A percentile compares a stretch with the other conserved stretches of the same genome.
Evolutionary conservation across 495 filamentous ascomycete species (phyloP).

Genomic region (Pseudoneurospora amorphoporcata): DNA sequence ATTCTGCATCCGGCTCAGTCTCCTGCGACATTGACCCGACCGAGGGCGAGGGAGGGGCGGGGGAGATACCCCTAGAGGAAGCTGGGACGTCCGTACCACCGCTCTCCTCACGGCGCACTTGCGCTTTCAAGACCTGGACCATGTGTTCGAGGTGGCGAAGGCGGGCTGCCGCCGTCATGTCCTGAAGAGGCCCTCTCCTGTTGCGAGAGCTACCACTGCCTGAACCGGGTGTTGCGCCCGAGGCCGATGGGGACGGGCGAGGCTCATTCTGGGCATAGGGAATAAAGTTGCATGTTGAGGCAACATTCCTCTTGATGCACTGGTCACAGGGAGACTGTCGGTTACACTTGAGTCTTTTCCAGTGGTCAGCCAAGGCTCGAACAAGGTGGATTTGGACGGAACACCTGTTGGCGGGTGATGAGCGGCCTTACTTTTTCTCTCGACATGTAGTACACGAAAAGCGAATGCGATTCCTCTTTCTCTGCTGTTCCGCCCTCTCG

Average conservation of each 20-base stretch:
- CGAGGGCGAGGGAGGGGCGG: neutral
- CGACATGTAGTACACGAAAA: constrained; percentile 45
- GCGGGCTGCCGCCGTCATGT: constrained; percentile 4
- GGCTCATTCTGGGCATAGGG: constrained; percentile 11
- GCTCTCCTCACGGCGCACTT: constrained; percentile 3
- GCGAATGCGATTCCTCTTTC: constrained; percentile 42
- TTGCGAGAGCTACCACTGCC: constrained; percentile 29
- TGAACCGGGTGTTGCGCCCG: constrained; percentile 27
- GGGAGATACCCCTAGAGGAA: neutral
- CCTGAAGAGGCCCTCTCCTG: neutral
- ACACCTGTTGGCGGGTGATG: neutral
- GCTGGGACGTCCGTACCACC: neutral
- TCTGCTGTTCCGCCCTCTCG: constrained; percentile 10
- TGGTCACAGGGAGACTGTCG: constrained; percentile 41
- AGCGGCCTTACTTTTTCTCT: constrained; percentile 35
- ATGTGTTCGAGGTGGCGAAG: constrained; percentile 44
- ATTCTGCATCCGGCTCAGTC: neutral
- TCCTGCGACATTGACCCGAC: neutral
- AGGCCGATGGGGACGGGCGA: constrained; percentile 16
- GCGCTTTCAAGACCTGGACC: constrained; percentile 35
- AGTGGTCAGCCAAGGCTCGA: neutral
- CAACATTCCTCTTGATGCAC: constrained; percentile 38
- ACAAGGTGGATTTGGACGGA: neutral
- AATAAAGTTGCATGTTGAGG: constrained; percentile 32
- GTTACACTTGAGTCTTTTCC: constrained; percentile 40